Conservation (phyloP, 2,329 filamentous ascomycete species). For the Beauveria sp. region DNA sequence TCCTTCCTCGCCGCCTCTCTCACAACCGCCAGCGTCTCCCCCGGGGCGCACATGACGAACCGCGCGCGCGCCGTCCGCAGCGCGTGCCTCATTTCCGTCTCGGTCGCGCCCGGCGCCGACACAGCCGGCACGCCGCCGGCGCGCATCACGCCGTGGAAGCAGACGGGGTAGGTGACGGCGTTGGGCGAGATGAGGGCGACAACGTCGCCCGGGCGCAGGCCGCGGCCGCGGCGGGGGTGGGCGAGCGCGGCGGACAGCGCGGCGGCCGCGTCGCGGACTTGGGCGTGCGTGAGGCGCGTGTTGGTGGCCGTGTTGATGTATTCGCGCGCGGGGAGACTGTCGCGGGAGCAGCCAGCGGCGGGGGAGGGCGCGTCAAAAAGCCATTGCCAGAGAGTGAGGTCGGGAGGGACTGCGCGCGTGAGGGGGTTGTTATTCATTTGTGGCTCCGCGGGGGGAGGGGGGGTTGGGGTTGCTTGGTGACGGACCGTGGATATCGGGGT, state of each 20-base stretch:
- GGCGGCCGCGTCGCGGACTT: constrained; percentile 1
- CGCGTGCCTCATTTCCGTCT: constrained; percentile 4
- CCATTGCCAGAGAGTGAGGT: constrained; percentile 10
- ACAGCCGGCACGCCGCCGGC: constrained; percentile 8
- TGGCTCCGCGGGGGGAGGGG: background rate
- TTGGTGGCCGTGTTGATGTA: constrained; percentile 1
- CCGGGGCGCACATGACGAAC: background rate
- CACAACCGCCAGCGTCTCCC: background rate
- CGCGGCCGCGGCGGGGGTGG: background rate
- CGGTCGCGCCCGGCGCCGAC: background rate
- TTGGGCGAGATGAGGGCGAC: constrained; percentile 4
- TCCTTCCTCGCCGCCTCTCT: background rate
- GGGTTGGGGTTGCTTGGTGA: background rate
- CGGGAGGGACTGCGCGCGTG: background rate
- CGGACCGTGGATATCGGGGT: constrained; percentile 9
- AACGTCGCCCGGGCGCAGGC: background rate
- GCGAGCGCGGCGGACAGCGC: constrained; percentile 2
- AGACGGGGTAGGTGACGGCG: constrained; percentile 1
- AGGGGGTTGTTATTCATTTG: background rate
- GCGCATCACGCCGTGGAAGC: constrained; percentile 5
- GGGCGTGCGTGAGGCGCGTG: background rate
- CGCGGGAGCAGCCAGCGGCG: background rate
- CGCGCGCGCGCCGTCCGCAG: background rate
- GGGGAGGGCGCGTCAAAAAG: background rate
- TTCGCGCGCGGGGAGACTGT: background rate